These are phyloP conservation scores for Penicillium sclerotigenum DNA, from an alignment of 2,329 filamentous ascomycete genomes.

Conservation along the genomic window DNA sequence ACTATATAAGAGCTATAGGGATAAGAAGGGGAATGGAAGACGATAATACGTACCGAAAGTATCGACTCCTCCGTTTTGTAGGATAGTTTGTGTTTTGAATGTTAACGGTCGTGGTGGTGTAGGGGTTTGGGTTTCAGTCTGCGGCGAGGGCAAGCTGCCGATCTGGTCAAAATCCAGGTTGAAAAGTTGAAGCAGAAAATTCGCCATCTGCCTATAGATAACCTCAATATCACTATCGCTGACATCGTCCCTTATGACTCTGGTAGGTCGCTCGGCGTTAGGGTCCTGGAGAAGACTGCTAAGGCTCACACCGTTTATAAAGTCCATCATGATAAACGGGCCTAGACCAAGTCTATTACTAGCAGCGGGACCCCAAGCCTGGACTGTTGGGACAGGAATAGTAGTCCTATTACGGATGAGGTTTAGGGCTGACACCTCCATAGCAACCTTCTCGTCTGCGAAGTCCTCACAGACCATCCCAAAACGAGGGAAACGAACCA, in stretches of 20 bases:
- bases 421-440: slow-evolving; percentile 29
- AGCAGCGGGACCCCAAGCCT: slow-evolving; percentile 28
- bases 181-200: slow-evolving; percentile 31
- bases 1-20: not conserved
- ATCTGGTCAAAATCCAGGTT: slow-evolving; percentile 31
- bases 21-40: not conserved
- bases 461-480: slow-evolving; percentile 29
- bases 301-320: slow-evolving; percentile 27
- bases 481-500: slow-evolving; percentile 31
- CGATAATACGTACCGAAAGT: slow-evolving; percentile 20
- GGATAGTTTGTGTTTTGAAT: slow-evolving; percentile 34
- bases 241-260: slow-evolving; percentile 39
- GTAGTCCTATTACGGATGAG: slow-evolving; percentile 26
- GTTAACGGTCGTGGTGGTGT: slow-evolving; percentile 29
- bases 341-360: slow-evolving; percentile 26
- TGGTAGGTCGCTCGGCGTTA: slow-evolving; percentile 40
- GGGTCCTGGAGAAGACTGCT: slow-evolving; percentile 28
- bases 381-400: slow-evolving; percentile 28
- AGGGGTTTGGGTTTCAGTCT: slow-evolving; percentile 10
- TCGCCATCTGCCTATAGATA: slow-evolving; percentile 29
- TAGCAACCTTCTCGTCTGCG: slow-evolving; percentile 31
- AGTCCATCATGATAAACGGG: slow-evolving; percentile 34
- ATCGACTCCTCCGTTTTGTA: slow-evolving; percentile 33
- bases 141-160: slow-evolving; percentile 26
- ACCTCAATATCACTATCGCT: slow-evolving; percentile 25